Base-by-base conservation (phyloP, 2,329 filamentous ascomycete species). In the Incumbomyces lentus region DNA sequence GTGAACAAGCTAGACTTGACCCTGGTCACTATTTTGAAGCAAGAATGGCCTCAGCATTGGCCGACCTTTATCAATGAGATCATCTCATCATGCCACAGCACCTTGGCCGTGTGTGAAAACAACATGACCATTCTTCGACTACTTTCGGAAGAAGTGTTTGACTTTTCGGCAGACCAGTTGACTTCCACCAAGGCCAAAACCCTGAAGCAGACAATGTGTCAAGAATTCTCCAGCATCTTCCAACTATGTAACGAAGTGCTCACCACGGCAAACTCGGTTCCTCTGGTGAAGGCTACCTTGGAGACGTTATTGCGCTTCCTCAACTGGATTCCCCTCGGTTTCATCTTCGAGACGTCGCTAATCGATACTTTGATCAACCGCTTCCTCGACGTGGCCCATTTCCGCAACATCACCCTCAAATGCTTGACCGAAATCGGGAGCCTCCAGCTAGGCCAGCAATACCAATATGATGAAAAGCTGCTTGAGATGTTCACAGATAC, bases 11-110 rank as follows among this genome's bases (percentile, higher is more conserved):
- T 98, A 52, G 98, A 98, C 62, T 78, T 98, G 59, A 90, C 96
- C 49, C 83, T 98, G 54, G 87, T 98, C 58, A 95, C 89, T 48
- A 90, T 98, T 53, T 74, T 98, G 62, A 98, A 98, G 75, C 92
- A 98, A 70, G 92, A 98, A 69, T 98, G 92, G 92, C 92, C 92
- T 48, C 90, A 96, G 70, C 94, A 98, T 74, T 98, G 93, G 92
- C 92, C 93, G 10, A 95, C 88, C 16, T 98, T 98, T 68, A 96
- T 98, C 76, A 96, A 96, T 73, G 92, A 98, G 72, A 98, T 98
- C 67, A 88, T 98, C 59, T 84, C 87, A 17, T 90, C 92, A 47
- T 96, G 89, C 69, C 89, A 94, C 64, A 90, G 86, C 57, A 95
- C 85, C 67, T 74, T 98, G 45, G 92, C 90, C 32, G 93, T 98